Percentiles rank a stretch among this genome's conserved stretches.
These are phyloP conservation scores for Eucalyptus regnans DNA, from an alignment of 345 rosid species.

Conservation along the genomic window DNA sequence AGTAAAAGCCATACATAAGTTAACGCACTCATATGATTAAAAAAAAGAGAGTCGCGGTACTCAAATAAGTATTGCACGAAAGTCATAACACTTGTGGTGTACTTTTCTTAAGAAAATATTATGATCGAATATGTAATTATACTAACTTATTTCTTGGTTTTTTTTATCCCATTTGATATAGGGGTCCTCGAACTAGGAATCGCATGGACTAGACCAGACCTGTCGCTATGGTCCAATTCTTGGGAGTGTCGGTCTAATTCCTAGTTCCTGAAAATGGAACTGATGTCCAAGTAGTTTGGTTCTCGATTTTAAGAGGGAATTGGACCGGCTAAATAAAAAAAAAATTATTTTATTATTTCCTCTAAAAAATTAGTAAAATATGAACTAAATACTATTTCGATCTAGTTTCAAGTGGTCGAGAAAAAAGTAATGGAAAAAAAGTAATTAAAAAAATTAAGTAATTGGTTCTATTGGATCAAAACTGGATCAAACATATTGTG, in stretches of 20 bases:
- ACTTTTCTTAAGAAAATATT: background rate
- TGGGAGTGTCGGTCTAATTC: no score
- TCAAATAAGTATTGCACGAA: fast-evolving
- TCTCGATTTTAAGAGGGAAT: no score
- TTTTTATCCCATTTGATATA: background rate
- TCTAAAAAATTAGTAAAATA: no score
- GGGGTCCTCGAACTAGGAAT: fast-evolving
- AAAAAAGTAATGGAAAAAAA: no score
- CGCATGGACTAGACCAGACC: fast-evolving
- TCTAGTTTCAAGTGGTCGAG: no score
- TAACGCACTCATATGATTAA: no score
- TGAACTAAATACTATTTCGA: fast-evolving
- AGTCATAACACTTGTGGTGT: fast-evolving
- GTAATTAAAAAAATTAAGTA: no score
- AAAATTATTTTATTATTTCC: no score
- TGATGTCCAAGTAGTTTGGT: fast-evolving
- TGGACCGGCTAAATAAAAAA: fast-evolving
- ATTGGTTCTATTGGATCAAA: fast-evolving
- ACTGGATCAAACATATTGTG: no score
- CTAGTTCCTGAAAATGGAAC: fast-evolving
- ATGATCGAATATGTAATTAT: background rate
- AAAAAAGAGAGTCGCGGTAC: fast-evolving
- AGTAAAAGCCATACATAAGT: background rate
- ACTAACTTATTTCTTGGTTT: background rate
- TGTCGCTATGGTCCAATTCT: fast-evolving